Percentiles rank a stretch among this genome's conserved stretches.
Evolutionary conservation across 106 monocot genomes (phyloP).

Genomic region (Dioscorea dumetorum): DNA sequence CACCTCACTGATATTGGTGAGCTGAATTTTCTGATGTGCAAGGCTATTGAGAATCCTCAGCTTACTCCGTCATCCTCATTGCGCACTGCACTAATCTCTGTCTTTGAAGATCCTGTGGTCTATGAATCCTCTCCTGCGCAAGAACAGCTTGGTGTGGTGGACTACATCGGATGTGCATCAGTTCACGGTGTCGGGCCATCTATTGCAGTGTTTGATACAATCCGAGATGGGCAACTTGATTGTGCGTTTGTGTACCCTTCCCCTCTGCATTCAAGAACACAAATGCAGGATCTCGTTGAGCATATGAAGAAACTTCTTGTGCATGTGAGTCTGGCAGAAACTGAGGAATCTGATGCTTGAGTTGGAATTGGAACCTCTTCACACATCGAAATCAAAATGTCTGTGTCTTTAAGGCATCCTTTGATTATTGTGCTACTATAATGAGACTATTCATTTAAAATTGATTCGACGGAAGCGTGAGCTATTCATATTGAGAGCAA

Average conservation of each 20-base stretch:
- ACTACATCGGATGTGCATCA: conserved; percentile 62
- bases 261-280: conserved; percentile 78
- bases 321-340: conserved; percentile 12
- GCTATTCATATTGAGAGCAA: too few species aligned
- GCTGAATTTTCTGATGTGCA: conserved; percentile 82
- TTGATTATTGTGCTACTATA: too few species aligned
- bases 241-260: conserved; percentile 61
- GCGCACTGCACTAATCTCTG: conserved; percentile 66
- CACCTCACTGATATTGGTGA: conserved; percentile 72
- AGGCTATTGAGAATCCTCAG: conserved; percentile 76
- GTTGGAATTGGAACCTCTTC: too few species aligned
- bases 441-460: too few species aligned
- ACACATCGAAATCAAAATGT: too few species aligned
- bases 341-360: background rate
- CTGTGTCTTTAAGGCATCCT: too few species aligned
- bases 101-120: conserved; percentile 58
- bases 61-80: conserved; percentile 65
- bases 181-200: conserved; percentile 75
- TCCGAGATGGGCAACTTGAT: conserved; percentile 51
- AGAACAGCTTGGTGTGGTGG: conserved; percentile 43
- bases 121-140: conserved; percentile 16
- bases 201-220: conserved; percentile 70
- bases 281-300: conserved; percentile 42
- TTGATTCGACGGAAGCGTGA: too few species aligned
- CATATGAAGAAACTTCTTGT: conserved; percentile 47